Evolutionary conservation across 75 land plant species (phyloP), one percentile per base, ranked within the genome.

Genomic region (Larix kaempferi): DNA sequence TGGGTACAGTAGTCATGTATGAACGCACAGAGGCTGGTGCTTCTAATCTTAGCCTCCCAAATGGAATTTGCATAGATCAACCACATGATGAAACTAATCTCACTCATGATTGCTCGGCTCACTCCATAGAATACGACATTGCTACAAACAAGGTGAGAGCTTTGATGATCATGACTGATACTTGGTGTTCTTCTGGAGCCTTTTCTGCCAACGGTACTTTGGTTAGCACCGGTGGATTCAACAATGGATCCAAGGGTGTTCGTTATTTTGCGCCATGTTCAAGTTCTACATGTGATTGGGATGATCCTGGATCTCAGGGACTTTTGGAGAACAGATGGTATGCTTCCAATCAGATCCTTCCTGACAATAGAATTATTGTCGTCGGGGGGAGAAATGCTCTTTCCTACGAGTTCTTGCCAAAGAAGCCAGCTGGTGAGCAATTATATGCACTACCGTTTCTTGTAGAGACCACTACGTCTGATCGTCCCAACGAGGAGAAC

Each of bases 161-260:
- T 0, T 82, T 93, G 19, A 78, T 62, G 52, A 59, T 94, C 12
- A 61, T 72, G 65, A 85, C 94, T 2, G 94, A 93, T 81, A 89
- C 94, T 6, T 93, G 96, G 91, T 29, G 33, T 29, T 29, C 33
- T 0, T 29, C 33, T 29, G 33, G 33, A 58, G 56, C 88, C 13
- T 76, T 92, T 72, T 17, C 74, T 5, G 82, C 83, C 63, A 81
- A 90, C 56, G 95, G 94, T 6, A 83, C 80, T 12, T 88, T 94
- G 0, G 64, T 94, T 15, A 94, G 92, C 64, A 86, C 88, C 19
- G 96, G 96, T 54, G 96, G 92, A 27, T 78, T 62, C 62, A 74
- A 61, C 59, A 84, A 81, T 41, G 96, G 94, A 33, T 69, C 77
- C n/a, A 81, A 76, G 3, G 82, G 39, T 13, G 75, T 81, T 15